These are phyloP conservation scores for Phytomonas sp. DNA, from an alignment of 208 protist genomes.

Conservation along the genomic window DNA sequence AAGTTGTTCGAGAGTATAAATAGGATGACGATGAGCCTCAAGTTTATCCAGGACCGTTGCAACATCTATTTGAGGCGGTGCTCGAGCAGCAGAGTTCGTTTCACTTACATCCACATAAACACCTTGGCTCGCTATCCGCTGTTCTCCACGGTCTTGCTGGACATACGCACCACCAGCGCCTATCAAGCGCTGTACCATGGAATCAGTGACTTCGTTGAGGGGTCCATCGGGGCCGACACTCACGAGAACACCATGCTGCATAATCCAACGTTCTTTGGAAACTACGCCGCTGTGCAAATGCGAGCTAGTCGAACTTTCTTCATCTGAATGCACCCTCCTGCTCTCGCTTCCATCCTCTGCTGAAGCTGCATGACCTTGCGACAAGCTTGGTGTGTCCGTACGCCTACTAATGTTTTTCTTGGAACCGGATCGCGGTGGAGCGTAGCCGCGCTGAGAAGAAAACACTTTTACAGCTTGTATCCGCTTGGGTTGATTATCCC, in stretches of 20 bases:
- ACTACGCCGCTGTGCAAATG: conserved; percentile 2
- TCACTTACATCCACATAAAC: neutral
- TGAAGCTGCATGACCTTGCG: neutral
- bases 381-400: neutral
- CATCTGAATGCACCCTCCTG: conserved; percentile 4
- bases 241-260: conserved; percentile 41
- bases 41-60: conserved; percentile 16
- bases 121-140: neutral
- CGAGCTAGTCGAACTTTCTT: conserved; percentile 14
- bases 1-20: conserved; percentile 34
- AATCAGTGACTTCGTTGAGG: conserved; percentile 11
- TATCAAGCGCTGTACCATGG: neutral
- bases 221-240: conserved; percentile 20
- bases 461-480: neutral
- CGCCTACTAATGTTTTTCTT: neutral
- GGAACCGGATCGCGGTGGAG: conserved; percentile 13
- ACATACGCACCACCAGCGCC: neutral
- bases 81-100: neutral
- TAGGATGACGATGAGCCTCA: conserved; percentile 19
- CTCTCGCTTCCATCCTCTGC: neutral
- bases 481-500: neutral
- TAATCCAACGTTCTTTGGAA: conserved; percentile 26
- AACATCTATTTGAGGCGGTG: neutral
- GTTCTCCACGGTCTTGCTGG: neutral
- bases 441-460: conserved; percentile 14